Evolutionary conservation across 768 basidiomycete species (phyloP), one percentile per base, ranked within the genome.

Genomic region (Rhizopogon salebrosus): DNA sequence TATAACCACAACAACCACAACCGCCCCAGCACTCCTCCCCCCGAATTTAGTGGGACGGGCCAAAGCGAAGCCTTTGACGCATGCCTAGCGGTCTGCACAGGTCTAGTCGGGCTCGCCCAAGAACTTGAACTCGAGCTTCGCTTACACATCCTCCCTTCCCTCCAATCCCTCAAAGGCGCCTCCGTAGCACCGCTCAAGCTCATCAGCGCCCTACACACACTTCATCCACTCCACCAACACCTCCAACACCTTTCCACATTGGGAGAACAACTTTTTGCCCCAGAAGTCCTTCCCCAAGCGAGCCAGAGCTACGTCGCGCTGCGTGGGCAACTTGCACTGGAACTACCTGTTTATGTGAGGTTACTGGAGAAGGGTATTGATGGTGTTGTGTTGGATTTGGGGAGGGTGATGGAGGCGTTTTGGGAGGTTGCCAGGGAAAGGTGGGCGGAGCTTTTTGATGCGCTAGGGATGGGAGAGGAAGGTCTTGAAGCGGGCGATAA

Each of bases 381-480:
- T 0, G 64, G 73, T 4, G 75, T 77, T 49, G 73, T 89, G 0
- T 59, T 72, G 3, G 72, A 79, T 23, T 70, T 91, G 24, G 79
- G 78, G 0, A 66, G 69, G 5, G 75, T 81, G 53, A 89, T 92
- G 62, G 73, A 73, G 2, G 65, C 68, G 22, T 87, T 86, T 61
- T 92, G 81, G 72, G 54, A 65, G 13, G 79, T 79, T 36, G 77
- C 87, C 6, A 74, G 78, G 39, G 80, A 81, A 45, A 72, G 78
- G 26, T 92, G 90, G 90, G 77, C 74, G 2, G 84, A 83, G n/a
- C 69, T 92, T n/a, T 92, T 90, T 90, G 87, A 91, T 54, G 87
- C 85, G 63, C 68, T 88, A n/a, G 71, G 78, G 9, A 81, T 86
- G 4, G 87, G 87, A 18, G 84, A 83, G 2, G 84, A 87, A 70